Percentiles rank a stretch among this genome's conserved stretches.
phyloP scores from a whole-genome alignment of 805 yeast genomes.

The Nakazawaea siamensis region DNA sequence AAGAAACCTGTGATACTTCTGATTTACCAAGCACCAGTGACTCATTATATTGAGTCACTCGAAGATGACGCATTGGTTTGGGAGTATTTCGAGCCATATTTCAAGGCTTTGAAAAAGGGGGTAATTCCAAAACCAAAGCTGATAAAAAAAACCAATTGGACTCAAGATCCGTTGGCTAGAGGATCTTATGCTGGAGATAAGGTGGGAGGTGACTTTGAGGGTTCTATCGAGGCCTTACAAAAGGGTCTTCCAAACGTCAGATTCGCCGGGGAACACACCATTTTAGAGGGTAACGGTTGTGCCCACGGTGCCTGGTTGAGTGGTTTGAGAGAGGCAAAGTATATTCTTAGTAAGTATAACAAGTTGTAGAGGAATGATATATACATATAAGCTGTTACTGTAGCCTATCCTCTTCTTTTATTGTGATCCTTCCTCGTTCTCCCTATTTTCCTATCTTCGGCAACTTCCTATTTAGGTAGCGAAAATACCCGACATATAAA shows the following conservation, averaged over 20 bases:
- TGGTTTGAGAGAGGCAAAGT: slow-evolving; percentile 37
- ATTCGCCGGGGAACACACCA: slow-evolving; percentile 79
- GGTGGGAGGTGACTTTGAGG: slow-evolving; percentile 51
- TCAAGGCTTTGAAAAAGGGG: neutral
- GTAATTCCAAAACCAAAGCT: slow-evolving; percentile 20
- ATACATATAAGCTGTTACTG: too few relatives aligned
- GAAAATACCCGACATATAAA: too few relatives aligned
- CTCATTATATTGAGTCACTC: slow-evolving; percentile 30
- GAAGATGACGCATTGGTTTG: slow-evolving; percentile 37
- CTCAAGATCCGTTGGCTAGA: slow-evolving; percentile 55
- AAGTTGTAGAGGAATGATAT: slow-evolving; percentile 7
- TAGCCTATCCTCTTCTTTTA: too few relatives aligned
- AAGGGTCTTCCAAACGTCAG: slow-evolving; percentile 43
- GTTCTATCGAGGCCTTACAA: slow-evolving; percentile 40
- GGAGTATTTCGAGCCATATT: slow-evolving; percentile 37
- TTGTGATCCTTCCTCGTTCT: too few relatives aligned
- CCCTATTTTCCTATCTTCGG: too few relatives aligned
- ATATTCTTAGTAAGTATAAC: slow-evolving; percentile 3
- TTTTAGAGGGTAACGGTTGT: slow-evolving; percentile 72
- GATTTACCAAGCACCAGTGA: slow-evolving; percentile 57
- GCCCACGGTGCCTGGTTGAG: slow-evolving; percentile 73
- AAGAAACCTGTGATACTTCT: slow-evolving; percentile 41
- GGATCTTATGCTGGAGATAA: slow-evolving; percentile 64
- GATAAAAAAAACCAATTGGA: slow-evolving; percentile 55
- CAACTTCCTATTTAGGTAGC: too few relatives aligned